phyloP scores from a whole-genome alignment of 305 asterid genomes.

The Solanum hybrid region DNA sequence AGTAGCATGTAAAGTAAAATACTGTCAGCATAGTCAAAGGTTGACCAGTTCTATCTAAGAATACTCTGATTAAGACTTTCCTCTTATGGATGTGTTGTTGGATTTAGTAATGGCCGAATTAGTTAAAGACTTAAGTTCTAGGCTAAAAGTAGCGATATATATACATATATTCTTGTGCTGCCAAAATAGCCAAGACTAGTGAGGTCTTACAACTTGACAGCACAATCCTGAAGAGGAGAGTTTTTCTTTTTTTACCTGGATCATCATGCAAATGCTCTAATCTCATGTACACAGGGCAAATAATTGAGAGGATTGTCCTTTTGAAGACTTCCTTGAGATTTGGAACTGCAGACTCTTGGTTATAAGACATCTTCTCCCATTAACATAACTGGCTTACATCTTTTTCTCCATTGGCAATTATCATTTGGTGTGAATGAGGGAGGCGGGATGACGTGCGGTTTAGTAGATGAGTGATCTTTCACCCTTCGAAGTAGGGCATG shows the following conservation, averaged over 20 bases:
- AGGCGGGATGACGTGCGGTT: neutral
- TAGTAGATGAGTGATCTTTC: neutral
- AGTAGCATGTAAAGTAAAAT: neutral
- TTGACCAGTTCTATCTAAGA: neutral
- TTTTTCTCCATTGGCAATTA: neutral
- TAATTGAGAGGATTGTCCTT: neutral
- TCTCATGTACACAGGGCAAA: neutral
- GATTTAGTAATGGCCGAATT: neutral
- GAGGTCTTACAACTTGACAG: neutral
- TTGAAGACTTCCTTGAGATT: neutral
- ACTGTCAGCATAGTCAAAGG: neutral
- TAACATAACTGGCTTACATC: neutral
- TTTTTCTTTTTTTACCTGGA: no score
- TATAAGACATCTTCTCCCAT: neutral
- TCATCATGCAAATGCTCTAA: neutral
- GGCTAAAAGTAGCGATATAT: neutral
- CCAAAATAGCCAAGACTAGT: neutral
- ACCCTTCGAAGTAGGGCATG: neutral
- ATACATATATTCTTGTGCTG: neutral
- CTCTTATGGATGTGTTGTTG: neutral
- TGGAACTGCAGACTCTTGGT: neutral
- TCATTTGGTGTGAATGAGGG: neutral
- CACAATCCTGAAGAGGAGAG: neutral
- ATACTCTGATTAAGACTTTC: neutral
- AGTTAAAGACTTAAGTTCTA: neutral